Conservation (phyloP, 1,284 basidiomycete species). For the Schizopora paradoxa region DNA sequence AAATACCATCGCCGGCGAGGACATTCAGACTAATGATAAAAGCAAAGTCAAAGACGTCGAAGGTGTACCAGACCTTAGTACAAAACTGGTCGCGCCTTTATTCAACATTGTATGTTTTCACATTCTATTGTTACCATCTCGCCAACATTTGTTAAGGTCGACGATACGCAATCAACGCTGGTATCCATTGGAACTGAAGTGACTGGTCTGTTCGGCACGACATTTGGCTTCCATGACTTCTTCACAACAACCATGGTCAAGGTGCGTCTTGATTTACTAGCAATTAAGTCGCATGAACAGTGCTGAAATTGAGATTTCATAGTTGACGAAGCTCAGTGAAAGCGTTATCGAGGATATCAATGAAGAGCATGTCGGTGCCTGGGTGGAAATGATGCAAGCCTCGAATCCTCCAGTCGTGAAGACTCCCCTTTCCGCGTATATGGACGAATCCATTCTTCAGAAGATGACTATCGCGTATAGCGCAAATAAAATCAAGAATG, state of each 20-base stretch:
- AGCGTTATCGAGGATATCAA: slow-evolving; percentile 78
- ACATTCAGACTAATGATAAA: slow-evolving; percentile 66
- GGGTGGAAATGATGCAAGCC: slow-evolving; percentile 77
- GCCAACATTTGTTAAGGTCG: slow-evolving; percentile 44
- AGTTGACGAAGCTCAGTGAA: slow-evolving; percentile 56
- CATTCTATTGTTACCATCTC: background rate
- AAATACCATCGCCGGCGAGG: slow-evolving; percentile 58
- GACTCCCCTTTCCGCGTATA: slow-evolving; percentile 76
- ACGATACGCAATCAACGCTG: slow-evolving; percentile 75
- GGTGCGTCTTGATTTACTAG: slow-evolving; percentile 33
- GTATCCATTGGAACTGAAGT: slow-evolving; percentile 69
- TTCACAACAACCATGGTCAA: slow-evolving; percentile 66
- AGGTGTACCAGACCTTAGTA: slow-evolving; percentile 47
- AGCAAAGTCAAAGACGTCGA: slow-evolving; percentile 55
- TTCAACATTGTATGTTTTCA: slow-evolving; percentile 67
- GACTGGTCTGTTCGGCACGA: slow-evolving; percentile 75
- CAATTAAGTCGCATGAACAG: background rate
- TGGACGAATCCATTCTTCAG: slow-evolving; percentile 68
- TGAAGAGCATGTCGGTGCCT: slow-evolving; percentile 79
- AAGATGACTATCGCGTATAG: slow-evolving; percentile 63
- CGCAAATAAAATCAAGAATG: slow-evolving; percentile 66
- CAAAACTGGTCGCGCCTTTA: slow-evolving; percentile 63
- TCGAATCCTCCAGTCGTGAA: slow-evolving; percentile 73
- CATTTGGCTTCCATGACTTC: slow-evolving; percentile 79
- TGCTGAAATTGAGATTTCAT: slow-evolving; percentile 1